Base-by-base conservation (phyloP, 306 rosid species). In the Arachis hypogaea region DNA sequence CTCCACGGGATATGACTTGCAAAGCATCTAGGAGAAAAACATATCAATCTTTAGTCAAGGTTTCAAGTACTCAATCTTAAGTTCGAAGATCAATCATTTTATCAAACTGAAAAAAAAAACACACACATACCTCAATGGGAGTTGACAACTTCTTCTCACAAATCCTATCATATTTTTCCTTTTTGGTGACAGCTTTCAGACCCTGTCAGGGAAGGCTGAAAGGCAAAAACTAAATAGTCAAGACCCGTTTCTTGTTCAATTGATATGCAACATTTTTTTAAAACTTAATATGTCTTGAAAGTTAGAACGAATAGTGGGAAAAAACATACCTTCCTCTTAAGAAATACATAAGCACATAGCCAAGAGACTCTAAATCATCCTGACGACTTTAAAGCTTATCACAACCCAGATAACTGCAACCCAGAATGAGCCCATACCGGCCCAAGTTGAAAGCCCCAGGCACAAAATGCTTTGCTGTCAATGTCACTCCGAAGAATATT, bases 121-220 rank as follows among this genome's bases (percentile, higher is more conserved):
- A 18, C 7, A 58, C 11, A 54, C 61, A 73, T 83, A 93, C 98
- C 97, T 93, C 97, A 55, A 89, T 77, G 11, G 97, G 89, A 64
- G 97, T 94, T 62, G 88, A 88, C 98, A 85, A 86, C 89, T 94
- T 94, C 87, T 94, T 94, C 80, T 94, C 98, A 82, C 97, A 91
- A 50, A 94, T 94, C 83, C 88, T 94, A 80, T 94, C 97, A 60
- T 94, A 94, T 66, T 94, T 94, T 86, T 91, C 97, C 76, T 91
- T 94, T 74, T 94, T 91, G 11, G 91, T 91, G 44, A 96, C 97
- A 69, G 97, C 97, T 84, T 74, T 94, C 87, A 94, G 71, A 60
- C 98, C 98, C 80, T 94, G 98, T 97, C 98, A 94, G 18, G 98
- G 98, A 65, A 94, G 98, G 85, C 97, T 94, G 91, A 57, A 78